Evolutionary conservation across 345 rosid species (phyloP).

Genomic region (Corchorus olitorius): DNA sequence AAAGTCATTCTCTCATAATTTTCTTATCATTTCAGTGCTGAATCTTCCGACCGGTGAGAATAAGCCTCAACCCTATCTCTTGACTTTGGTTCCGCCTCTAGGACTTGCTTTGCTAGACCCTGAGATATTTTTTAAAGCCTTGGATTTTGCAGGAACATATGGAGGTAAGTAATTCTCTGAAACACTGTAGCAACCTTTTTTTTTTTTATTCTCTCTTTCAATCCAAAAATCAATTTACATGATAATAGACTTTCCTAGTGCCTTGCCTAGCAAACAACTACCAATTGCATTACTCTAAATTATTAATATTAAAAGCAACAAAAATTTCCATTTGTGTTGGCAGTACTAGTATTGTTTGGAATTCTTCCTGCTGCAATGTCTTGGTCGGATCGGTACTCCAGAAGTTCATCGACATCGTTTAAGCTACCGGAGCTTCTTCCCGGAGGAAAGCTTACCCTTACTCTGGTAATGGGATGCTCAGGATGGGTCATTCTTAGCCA

Average conservation of each 20-base stretch:
- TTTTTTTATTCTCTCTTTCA: too few relatives aligned
- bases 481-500: slow-evolving; percentile 65
- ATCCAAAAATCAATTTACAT: not conserved
- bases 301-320: not conserved
- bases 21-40: slow-evolving; percentile 49
- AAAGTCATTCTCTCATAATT: not conserved
- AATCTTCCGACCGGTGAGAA: slow-evolving; percentile 63
- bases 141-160: slow-evolving; percentile 93
- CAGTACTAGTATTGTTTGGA: slow-evolving; percentile 81
- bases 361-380: slow-evolving; percentile 92
- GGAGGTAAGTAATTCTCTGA: slow-evolving; percentile 73
- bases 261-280: slow-evolving; percentile 3
- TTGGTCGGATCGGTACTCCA: slow-evolving; percentile 82
- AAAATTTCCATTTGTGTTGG: not conserved
- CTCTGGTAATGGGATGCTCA: slow-evolving; percentile 59
- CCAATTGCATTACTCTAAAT: not conserved
- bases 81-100: slow-evolving; percentile 82
- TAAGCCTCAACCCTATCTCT: slow-evolving; percentile 63
- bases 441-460: slow-evolving; percentile 70
- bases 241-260: not conserved
- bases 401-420: slow-evolving; percentile 34
- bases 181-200: not conserved
- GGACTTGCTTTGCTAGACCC: slow-evolving; percentile 74
- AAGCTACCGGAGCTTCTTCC: slow-evolving; percentile 58
- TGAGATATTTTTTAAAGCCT: slow-evolving; percentile 88